These are phyloP conservation scores for Globisporangium acanthophoron DNA, from an alignment of 352 stramenopile species.

Conservation along the genomic window DNA sequence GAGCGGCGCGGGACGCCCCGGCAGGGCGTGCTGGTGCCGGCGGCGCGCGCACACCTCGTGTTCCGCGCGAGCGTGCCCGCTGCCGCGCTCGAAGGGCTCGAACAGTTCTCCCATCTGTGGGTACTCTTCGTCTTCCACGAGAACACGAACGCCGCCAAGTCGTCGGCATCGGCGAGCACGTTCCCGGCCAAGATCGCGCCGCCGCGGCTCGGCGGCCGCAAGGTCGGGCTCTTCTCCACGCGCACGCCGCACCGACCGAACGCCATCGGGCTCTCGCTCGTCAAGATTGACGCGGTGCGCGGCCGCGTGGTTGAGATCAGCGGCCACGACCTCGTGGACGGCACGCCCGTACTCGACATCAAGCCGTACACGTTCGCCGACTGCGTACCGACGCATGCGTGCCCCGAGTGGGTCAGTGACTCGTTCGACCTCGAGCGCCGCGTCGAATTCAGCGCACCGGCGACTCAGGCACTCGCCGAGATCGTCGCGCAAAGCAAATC, in stretches of 20 bases:
- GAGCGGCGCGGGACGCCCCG: conserved; percentile 83
- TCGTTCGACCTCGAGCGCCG: conserved; percentile 38
- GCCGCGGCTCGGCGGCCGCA: conserved; percentile 63
- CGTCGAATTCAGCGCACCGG: conserved; percentile 51
- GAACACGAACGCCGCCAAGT: conserved; percentile 81
- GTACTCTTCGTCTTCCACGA: conserved; percentile 91
- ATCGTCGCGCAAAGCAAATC: conserved; percentile 40
- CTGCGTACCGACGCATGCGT: conserved; percentile 44
- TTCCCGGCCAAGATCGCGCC: conserved; percentile 81
- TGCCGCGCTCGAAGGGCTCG: conserved; percentile 67
- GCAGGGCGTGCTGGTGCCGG: conserved; percentile 70
- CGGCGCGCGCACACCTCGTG: conserved; percentile 57
- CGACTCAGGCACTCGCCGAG: conserved; percentile 27
- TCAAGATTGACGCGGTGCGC: conserved; percentile 87
- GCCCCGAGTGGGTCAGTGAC: conserved; percentile 67
- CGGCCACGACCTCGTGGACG: conserved; percentile 93
- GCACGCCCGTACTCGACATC: conserved; percentile 97
- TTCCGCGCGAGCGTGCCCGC: conserved; percentile 74
- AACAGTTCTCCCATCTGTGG: conserved; percentile 88
- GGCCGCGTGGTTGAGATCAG: conserved; percentile 85
- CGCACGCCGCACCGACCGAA: conserved; percentile 96
- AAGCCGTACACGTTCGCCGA: conserved; percentile 96
- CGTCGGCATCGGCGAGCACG: conserved; percentile 20
- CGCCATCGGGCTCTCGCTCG: conserved; percentile 89
- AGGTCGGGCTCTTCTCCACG: conserved; percentile 95